Evolutionary conservation across 2,329 filamentous ascomycete genomes (phyloP), one percentile per base, ranked within the genome.

Genomic region (Monilinia fructicola): DNA sequence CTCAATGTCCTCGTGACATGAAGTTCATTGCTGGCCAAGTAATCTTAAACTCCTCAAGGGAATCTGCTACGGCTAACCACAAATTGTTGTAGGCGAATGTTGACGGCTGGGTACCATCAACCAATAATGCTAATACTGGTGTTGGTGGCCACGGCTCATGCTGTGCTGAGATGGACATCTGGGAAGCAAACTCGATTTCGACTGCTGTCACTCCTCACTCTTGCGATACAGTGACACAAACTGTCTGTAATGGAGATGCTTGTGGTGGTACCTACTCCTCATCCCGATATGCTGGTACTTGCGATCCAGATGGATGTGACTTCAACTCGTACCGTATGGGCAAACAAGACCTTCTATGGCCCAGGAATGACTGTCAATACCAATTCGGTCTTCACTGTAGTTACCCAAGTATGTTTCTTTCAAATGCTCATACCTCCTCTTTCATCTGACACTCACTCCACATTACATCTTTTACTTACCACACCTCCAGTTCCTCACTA

Each of bases 151-250:
- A 82, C 60, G 87, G 88, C 68, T 81, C 86, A 50, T 90, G 87
- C 82, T 90, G 87, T 77, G 78, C 83, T 54, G 88, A 90, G 77
- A 87, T 90, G 83, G 87, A 90, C 72, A 82, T 87, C 75, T 88
- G 85, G 85, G 85, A 88, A 76, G 85, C 85, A 65, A 88, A 88
- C 79, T 82, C 79, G 63, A 80, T 86, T 71, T 82, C 85, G 16
- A 81, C 80, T 31, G 85, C 85, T 44, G 79, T 81, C 69, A 88
- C 86, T 11, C 85, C 85, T 40, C 85, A 88, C 75, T 79, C 82
- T 55, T 87, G 85, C 78, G 78, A 83, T 77, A 70, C 69, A 6
- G 65, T 68, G 28, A 75, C 65, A 72, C 76, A 67, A 78, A 80
- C 77, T 67, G 70, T 70, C 16, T 84, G 81, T 68, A 79, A 80